Evolutionary conservation across 345 rosid genomes (phyloP).

Genomic region (Anastatica hierochuntica): DNA sequence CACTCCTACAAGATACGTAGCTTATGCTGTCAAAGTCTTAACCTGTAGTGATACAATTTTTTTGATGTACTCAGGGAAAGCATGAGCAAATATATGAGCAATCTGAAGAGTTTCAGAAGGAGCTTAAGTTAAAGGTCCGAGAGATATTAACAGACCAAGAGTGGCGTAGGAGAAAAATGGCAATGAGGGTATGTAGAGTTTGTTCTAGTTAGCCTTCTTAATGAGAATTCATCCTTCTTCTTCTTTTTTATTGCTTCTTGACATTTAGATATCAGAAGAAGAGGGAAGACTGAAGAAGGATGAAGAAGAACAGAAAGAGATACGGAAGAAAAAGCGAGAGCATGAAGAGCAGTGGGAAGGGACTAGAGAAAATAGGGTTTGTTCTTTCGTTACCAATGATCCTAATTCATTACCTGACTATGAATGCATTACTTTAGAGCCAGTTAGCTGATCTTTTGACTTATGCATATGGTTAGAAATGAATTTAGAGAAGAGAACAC

Average conservation of each 20-base stretch:
- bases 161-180: slow-evolving; percentile 98
- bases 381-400: slow-evolving; percentile 6
- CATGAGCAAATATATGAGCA: slow-evolving; percentile 62
- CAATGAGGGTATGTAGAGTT: slow-evolving; percentile 69
- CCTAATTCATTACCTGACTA: too few species aligned
- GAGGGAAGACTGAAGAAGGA: slow-evolving; percentile 98
- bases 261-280: slow-evolving; percentile 80
- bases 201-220: slow-evolving; percentile 4
- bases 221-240: not conserved
- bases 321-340: slow-evolving; percentile 95
- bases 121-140: slow-evolving; percentile 76
- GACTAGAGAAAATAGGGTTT: slow-evolving; percentile 85
- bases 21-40: too few species aligned
- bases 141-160: slow-evolving; percentile 90
- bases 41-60: not conserved
- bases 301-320: slow-evolving; percentile 92
- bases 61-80: slow-evolving; percentile 53
- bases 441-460: not conserved
- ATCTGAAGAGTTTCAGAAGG: slow-evolving; percentile 69
- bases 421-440: not conserved
- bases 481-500: too few species aligned
- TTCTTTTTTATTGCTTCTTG: slow-evolving; percentile 11
- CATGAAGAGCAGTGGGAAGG: slow-evolving; percentile 99
- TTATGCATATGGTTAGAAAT: too few species aligned
- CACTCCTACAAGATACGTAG: too few species aligned